Base-by-base conservation (phyloP, 2,329 filamentous ascomycete genomes). In the Hirsutella minnesotensis region DNA sequence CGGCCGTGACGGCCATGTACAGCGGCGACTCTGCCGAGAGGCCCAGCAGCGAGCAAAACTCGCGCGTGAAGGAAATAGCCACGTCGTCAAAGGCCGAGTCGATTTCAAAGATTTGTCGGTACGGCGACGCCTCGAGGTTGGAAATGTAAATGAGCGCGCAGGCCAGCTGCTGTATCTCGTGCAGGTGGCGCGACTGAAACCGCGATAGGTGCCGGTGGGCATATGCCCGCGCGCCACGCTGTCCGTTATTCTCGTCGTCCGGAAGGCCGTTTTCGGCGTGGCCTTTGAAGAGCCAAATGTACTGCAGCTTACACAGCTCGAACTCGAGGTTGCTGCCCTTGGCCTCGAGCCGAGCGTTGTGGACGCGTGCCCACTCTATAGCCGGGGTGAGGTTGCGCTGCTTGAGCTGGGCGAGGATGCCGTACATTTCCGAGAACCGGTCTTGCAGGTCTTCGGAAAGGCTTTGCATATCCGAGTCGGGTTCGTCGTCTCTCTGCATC, bases 301-400 rank as follows among this genome's bases (percentile, higher is more conserved):
- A 98, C 52, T 95, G 87, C 16, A 96, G 70, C 50, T 87, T 84
- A 64, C 82, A 86, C 2, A 98, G 78, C 56, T 98, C 90, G 49
- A 96, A 98, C 59, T 96, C 90, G 2, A 98, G 75, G 53, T 94
- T 95, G 55, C 87, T 95, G 3, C 89, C 90, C 39, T 87, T 77
- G 4, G 76, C 73, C 55, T 95, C 87, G 3, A 98, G 72, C 21
- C 79, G 70, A 5, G 64, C 61, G 45, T 79, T 81, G 54, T 95
- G 83, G 21, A 72, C 58, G 31, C 79, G 71, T 1, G 92, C 86
- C 92, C 92, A 98, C 43, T 76, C 67, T 20, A 98, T 96, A 1
- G 92, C 92, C 0, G 88, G 86, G 0, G 75, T 62, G 2, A 96
- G 73, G 52, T 95, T 86, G 40, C 74, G 75, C 21, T 77, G 68